Base-by-base conservation (phyloP, 1,284 basidiomycete species). In the Apiotrichum gracile region DNA sequence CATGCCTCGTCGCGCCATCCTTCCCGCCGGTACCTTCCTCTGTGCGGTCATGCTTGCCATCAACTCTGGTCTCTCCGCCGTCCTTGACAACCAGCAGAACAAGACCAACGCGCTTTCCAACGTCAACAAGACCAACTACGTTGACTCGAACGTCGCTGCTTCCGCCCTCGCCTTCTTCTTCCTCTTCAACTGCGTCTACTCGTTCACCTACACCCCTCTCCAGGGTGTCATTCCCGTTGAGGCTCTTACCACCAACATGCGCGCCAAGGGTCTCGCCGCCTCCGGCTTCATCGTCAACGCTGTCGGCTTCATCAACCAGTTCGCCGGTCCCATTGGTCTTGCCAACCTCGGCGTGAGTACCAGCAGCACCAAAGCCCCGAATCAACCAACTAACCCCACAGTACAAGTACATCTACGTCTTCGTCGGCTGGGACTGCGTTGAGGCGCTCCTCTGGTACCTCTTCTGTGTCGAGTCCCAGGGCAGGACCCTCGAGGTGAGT, bases 171-270 rank as follows among this genome's bases (percentile, higher is more conserved):
- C 56, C n/a, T 67, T 62, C 7, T 77, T 65, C 61, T 75, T 82
- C 74, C 47, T 68, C 38, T 66, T 66, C 63, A 64, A 64, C 63
- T 60, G 54, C 41, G 22, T 51, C n/a, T 54, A 42, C 47, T 57
- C 52, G 3, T 49, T 51, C 47, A 56, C 52, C 51, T 56, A 60
- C 52, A 60, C 58, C 3, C 58, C 59, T 88, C 64, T 57, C 49
- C 63, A 35, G 63, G 57, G 61, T 12, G 88, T 97, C 19, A 91
- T 86, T 70, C 91, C 92, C 3, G 92, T 91, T 13, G 92, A 97
- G 78, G 93, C 92, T 0, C 80, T 93, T 37, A 78, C 88, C 17
- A 93, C 90, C 0, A 83, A 87, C 67, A 93, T 94, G 90, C 96
- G 92, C 88, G 82, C 82, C 10, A 83, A 83, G 67, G 82, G 82